Conservation (phyloP, 78 protist genomes). For the Diacronema lutheri region DNA sequence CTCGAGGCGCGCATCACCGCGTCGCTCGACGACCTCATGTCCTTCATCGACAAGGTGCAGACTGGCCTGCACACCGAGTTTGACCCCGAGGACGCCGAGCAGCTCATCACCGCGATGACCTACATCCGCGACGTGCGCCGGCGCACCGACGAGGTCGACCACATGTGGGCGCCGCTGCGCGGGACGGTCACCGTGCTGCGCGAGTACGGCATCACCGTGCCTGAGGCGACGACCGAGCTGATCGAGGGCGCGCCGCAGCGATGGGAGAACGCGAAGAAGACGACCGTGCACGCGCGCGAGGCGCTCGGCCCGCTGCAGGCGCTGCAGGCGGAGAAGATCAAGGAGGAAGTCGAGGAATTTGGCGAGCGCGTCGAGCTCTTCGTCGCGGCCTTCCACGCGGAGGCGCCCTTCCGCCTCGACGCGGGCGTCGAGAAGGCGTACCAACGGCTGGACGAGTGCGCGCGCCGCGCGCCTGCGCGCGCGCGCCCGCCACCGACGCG, state of each 20-base stretch:
- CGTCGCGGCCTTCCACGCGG: background rate
- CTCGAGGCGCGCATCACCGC: background rate
- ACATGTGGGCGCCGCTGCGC: background rate
- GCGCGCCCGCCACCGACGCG: too few relatives aligned
- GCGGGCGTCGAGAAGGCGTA: slow-evolving; percentile 20
- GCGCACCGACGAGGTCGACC: background rate
- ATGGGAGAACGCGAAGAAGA: background rate
- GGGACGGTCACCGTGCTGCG: slow-evolving; percentile 1
- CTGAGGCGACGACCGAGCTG: background rate
- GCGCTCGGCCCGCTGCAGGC: background rate
- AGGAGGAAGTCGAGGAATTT: slow-evolving; percentile 23
- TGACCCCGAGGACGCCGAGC: slow-evolving; percentile 27
- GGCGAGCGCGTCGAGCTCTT: slow-evolving; percentile 12
- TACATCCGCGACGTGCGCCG: background rate
- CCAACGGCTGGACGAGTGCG: slow-evolving; percentile 25
- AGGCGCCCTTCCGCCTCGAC: slow-evolving; percentile 20
- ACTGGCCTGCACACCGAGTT: slow-evolving; percentile 19
- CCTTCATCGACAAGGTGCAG: background rate
- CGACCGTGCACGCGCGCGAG: background rate
- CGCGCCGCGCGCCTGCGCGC: too few relatives aligned
- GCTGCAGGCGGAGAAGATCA: slow-evolving; percentile 22
- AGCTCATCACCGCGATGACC: slow-evolving; percentile 46
- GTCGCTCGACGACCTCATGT: slow-evolving; percentile 7
- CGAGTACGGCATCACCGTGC: background rate
- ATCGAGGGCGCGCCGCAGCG: background rate